phyloP scores from a whole-genome alignment of 176 grass and related monocot species.

The maize (Zea mays) region Zm-B73-REFERENCE-NAM-5.0 NC_050100.1:170699001-170699500 shows the following conservation, averaged over 20 bases:
- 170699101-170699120: not conserved
- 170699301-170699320: slow-evolving; percentile 4
- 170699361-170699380: slow-evolving; percentile 28
- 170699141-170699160: not conserved
- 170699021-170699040: not conserved
- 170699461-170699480: slow-evolving; percentile 38
- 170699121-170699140: slow-evolving; percentile 17
- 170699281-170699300: not conserved
- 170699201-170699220: slow-evolving; percentile 14
- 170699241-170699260: slow-evolving; percentile 9
- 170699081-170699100: slow-evolving; percentile 4
- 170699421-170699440: slow-evolving; percentile 27
- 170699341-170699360: not conserved
- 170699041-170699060: slow-evolving; percentile 1
- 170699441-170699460: slow-evolving; percentile 23
- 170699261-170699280: not conserved
- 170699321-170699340: slow-evolving; percentile 16
- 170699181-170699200: slow-evolving; percentile 19
- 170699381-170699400: slow-evolving; percentile 21
- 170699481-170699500: slow-evolving; percentile 32
- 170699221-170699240: slow-evolving; percentile 29
- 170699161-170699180: slow-evolving; percentile 11
- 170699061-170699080: slow-evolving; percentile 10
- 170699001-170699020: not conserved
- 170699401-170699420: slow-evolving; percentile 15